phyloP scores from a whole-genome alignment of 495 filamentous ascomycete species.

The Penicillium subrubescens region DNA sequence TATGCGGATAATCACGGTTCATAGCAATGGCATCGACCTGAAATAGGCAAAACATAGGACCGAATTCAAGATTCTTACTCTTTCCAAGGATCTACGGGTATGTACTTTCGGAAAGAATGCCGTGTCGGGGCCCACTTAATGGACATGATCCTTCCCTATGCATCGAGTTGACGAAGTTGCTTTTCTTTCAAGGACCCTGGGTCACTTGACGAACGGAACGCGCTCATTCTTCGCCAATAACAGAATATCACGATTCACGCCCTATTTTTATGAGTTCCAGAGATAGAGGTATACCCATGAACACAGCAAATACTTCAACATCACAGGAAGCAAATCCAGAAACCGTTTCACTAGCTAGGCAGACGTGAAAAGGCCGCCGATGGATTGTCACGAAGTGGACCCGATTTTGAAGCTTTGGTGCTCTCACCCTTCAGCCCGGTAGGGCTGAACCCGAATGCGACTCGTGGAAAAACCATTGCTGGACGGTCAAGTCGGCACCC shows the following conservation, averaged over 20 bases:
- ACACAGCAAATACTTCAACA: neutral
- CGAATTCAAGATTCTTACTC: neutral
- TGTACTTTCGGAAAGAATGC: neutral
- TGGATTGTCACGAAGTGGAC: neutral
- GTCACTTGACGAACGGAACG: neutral
- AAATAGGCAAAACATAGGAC: neutral
- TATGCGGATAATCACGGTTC: neutral
- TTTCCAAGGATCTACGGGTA: too few relatives aligned
- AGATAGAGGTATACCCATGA: neutral
- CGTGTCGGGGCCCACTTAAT: neutral
- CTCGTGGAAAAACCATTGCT: neutral
- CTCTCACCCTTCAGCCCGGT: constrained; percentile 11
- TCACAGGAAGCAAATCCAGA: neutral
- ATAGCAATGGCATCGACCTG: neutral
- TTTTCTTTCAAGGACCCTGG: neutral
- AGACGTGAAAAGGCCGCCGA: constrained; percentile 8
- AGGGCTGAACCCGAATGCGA: constrained; percentile 12
- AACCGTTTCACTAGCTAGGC: neutral
- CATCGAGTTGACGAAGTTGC: neutral
- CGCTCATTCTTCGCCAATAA: neutral
- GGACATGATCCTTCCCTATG: neutral
- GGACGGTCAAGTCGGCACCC: neutral
- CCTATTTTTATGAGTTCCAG: neutral
- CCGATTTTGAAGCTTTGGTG: constrained; percentile 4
- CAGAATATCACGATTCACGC: neutral